Conservation (phyloP, 1,139 yeast species). For the Waltiozyma sp. region DNA sequence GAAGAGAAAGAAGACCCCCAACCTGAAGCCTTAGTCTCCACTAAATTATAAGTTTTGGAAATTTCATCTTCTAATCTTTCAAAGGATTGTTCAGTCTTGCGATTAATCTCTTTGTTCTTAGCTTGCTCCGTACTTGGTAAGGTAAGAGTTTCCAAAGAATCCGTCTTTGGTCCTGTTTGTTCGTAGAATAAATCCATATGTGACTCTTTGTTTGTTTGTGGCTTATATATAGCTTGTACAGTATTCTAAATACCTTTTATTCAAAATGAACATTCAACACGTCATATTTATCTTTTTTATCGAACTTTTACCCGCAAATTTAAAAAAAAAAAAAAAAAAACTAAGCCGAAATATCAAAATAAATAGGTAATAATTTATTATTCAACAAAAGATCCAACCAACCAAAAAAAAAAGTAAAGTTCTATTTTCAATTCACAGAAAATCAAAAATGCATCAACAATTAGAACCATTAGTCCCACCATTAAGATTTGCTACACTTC, state of each 20-base stretch:
- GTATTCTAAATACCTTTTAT: too few relatives aligned
- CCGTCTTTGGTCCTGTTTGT: slow-evolving; percentile 4
- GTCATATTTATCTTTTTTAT: not conserved
- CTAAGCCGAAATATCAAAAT: too few relatives aligned
- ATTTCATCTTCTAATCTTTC: slow-evolving; percentile 23
- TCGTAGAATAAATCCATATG: slow-evolving; percentile 13
- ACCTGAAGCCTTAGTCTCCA: slow-evolving; percentile 11
- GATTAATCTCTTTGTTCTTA: slow-evolving; percentile 3
- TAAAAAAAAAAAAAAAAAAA: too few relatives aligned
- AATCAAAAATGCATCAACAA: not conserved
- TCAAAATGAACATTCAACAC: too few relatives aligned
- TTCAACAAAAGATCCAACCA: too few relatives aligned
- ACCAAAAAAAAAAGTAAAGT: too few relatives aligned
- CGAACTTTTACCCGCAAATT: not conserved
- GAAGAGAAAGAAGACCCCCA: slow-evolving; percentile 11
- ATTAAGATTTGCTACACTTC: slow-evolving; percentile 61
- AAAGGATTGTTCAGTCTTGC: slow-evolving; percentile 25
- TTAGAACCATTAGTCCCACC: slow-evolving; percentile 50
- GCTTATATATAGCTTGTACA: too few relatives aligned
- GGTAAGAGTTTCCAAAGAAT: slow-evolving; percentile 6
- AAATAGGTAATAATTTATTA: too few relatives aligned
- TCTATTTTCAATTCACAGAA: too few relatives aligned
- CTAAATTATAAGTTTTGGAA: slow-evolving; percentile 11
- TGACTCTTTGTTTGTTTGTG: too few relatives aligned
- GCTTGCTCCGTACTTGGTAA: slow-evolving; percentile 1